phyloP scores from a whole-genome alignment of 2,329 filamentous ascomycete species.

The Fusarium vanettenii region DNA sequence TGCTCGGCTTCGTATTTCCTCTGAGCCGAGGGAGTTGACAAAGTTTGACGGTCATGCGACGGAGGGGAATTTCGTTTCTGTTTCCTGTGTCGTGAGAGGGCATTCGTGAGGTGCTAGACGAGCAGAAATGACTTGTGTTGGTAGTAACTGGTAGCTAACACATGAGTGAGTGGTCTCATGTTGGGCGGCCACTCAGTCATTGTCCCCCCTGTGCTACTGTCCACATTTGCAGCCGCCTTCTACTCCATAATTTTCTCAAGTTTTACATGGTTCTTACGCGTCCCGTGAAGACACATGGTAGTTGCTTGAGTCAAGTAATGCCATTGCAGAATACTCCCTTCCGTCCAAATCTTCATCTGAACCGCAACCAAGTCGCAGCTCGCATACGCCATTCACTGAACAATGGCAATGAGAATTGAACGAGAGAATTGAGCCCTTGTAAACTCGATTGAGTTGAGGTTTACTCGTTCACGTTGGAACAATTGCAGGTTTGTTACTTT shows the following conservation, averaged over 20 bases:
- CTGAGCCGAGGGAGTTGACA: constrained; percentile 6
- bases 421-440: fast-evolving
- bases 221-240: background rate
- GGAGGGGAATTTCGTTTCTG: background rate
- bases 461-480: background rate
- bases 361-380: background rate
- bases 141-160: too few species aligned
- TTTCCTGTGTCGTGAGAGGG: background rate
- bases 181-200: background rate
- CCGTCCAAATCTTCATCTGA: background rate
- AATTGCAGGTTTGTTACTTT: background rate
- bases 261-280: background rate
- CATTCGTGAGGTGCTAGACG: background rate
- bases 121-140: background rate
- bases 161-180: background rate
- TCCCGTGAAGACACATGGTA: background rate
- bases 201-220: background rate
- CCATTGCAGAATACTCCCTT: background rate
- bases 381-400: fast-evolving
- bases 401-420: background rate
- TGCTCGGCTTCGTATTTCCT: background rate
- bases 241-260: background rate
- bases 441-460: fast-evolving
- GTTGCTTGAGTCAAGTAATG: background rate
- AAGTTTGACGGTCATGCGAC: constrained; percentile 29